These are phyloP conservation scores for Discostella pseudostelligera DNA, from an alignment of 108 stramenopile genomes.

Conservation along the genomic window DNA sequence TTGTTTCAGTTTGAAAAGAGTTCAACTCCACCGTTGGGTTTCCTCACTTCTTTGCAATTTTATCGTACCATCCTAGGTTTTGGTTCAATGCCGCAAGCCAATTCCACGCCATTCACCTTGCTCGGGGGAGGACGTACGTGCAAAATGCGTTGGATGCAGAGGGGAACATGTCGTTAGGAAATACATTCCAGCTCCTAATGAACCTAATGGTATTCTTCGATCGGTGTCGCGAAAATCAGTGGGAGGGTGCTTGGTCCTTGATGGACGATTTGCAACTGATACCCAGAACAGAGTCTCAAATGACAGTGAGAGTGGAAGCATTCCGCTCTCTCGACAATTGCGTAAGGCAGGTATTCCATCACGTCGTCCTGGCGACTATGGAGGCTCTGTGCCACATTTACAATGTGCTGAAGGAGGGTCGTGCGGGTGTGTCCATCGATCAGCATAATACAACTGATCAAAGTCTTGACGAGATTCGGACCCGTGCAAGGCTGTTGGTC, in stretches of 20 bases:
- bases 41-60: neutral
- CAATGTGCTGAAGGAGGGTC: conserved; percentile 17
- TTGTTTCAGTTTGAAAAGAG: neutral
- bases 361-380: conserved; percentile 42
- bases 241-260: conserved; percentile 51
- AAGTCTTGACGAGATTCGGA: conserved; percentile 53
- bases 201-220: conserved; percentile 73
- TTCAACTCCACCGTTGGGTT: neutral
- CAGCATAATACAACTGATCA: conserved; percentile 35
- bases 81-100: conserved; percentile 62
- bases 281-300: conserved; percentile 38
- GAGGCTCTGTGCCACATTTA: conserved; percentile 48
- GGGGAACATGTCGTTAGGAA: conserved; percentile 49
- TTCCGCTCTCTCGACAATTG: conserved; percentile 32
- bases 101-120: conserved; percentile 57
- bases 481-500: conserved; percentile 60
- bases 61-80: conserved; percentile 27
- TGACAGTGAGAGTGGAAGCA: conserved; percentile 42
- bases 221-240: conserved; percentile 47
- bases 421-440: conserved; percentile 12
- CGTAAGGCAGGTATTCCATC: conserved; percentile 45
- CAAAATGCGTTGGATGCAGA: conserved; percentile 58
- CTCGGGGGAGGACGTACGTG: conserved; percentile 50
- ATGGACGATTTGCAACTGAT: conserved; percentile 36
- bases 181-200: conserved; percentile 63